Conservation (phyloP, 441 rosid genomes). For the Corymbia calophylla region DNA sequence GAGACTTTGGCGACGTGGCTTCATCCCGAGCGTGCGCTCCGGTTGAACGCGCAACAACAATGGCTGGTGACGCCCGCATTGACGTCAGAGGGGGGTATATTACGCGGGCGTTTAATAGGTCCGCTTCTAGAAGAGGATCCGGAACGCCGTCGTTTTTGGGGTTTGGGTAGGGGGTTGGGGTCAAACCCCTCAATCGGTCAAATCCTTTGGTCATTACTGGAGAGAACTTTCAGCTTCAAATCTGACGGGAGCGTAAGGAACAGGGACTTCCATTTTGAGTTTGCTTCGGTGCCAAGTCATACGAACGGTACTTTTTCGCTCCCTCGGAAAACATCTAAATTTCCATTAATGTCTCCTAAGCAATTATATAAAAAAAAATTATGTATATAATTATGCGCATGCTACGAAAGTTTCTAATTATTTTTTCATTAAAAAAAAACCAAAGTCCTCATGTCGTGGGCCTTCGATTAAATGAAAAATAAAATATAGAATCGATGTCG, state of each 20-base stretch:
- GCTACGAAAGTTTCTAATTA: no score
- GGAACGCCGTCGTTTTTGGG: background rate
- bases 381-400: fast-evolving
- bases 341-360: no score
- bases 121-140: background rate
- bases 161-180: background rate
- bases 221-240: background rate
- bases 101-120: background rate
- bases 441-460: fast-evolving
- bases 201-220: background rate
- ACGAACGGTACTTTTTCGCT: background rate
- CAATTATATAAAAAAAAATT: background rate
- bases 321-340: background rate
- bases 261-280: background rate
- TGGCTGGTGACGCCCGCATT: background rate
- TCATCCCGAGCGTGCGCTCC: background rate
- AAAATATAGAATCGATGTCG: background rate
- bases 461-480: background rate
- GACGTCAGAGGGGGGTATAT: background rate
- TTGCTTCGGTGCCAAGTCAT: background rate
- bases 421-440: background rate
- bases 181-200: background rate
- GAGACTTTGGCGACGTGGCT: background rate
- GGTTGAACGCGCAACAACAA: background rate
- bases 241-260: background rate